A percentile compares a stretch with the other conserved stretches of the same genome.
phyloP scores from a whole-genome alignment of 257 asterid species.

The Linaria vulgaris region DNA sequence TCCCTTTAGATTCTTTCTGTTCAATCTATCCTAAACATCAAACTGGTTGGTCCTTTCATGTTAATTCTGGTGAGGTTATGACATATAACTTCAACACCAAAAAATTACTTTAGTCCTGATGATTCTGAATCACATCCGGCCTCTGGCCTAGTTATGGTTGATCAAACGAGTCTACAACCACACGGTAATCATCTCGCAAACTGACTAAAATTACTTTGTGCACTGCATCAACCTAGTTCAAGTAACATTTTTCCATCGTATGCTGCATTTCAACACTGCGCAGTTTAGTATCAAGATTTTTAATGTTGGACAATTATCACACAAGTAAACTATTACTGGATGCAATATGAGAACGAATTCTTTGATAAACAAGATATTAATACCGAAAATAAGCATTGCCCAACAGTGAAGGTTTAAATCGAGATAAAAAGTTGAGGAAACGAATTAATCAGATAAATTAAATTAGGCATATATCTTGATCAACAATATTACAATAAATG shows the following conservation, averaged over 20 bases:
- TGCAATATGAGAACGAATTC: too few species aligned
- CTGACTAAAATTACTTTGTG: background rate
- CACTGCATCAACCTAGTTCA: background rate
- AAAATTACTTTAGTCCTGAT: background rate
- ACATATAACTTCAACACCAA: background rate
- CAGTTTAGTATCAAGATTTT: too few species aligned
- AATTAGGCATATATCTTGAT: background rate
- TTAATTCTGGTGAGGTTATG: background rate
- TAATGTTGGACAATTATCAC: too few species aligned
- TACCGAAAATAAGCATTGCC: too few species aligned
- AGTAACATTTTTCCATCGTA: background rate
- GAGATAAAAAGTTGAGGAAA: background rate
- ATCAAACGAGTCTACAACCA: background rate
- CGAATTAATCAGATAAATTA: background rate
- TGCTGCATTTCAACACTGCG: too few species aligned
- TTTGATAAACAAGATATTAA: too few species aligned
- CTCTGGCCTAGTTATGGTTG: background rate
- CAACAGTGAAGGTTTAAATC: too few species aligned
- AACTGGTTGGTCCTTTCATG: background rate
- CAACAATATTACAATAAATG: constrained; percentile 3
- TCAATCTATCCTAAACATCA: background rate
- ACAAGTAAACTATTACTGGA: too few species aligned
- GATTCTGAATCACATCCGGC: background rate
- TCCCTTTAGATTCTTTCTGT: background rate
- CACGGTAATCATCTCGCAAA: background rate